Base-by-base conservation (phyloP, 805 yeast species). In the Saccharomycopsis lassenensis region DNA sequence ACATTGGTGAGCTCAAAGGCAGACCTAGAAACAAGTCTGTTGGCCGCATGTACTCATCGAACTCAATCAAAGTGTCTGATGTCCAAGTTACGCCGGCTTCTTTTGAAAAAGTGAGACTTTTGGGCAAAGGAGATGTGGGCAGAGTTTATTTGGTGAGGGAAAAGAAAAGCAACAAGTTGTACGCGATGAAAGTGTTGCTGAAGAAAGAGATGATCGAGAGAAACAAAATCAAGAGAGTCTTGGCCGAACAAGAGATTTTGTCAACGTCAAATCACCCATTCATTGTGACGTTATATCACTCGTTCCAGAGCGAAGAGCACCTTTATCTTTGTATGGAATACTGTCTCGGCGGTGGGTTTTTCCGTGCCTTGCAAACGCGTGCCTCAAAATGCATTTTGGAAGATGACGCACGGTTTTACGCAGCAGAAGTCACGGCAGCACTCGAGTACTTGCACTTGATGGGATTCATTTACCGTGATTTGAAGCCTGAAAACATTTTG, bases 291-390 rank as follows among this genome's bases (percentile, higher is more conserved):
- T 63, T 91, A 18, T 89, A 91, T 52, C 99, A 91, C 57, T 86
- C 95, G 0, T 91, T 91, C 62, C 98, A 91, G 59, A 80, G 94
- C 3, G 91, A 84, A 41, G 96, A 87, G 49, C 76, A 82, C 52
- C 59, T 91, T 7, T 91, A 86, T 49, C 69, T 91, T 27, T 91
- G 99, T 58, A 89, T 93, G 95, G 99, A 91, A 55, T 91, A 89
- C 52, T 91, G 99, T 53, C 85, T 91, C 86, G 99, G 99, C 21
- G 99, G 99, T 31, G 98, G 93, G 59, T 91, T 91, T 51, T 91
- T 91, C 64, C 65, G 97, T 41, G 98, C 97, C 0, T 60, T 91
- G 36, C 98, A 91, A 58, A 86, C 96, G 0, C 67, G 96, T 43
- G 78, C 75, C 43, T 74, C 85, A 37, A 84, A 86, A 53, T 82